A percentile compares a stretch with the other conserved stretches of the same genome.
Conservation (phyloP, 2,329 filamentous ascomycete species). For the Coniochaeta sp. region DNA sequence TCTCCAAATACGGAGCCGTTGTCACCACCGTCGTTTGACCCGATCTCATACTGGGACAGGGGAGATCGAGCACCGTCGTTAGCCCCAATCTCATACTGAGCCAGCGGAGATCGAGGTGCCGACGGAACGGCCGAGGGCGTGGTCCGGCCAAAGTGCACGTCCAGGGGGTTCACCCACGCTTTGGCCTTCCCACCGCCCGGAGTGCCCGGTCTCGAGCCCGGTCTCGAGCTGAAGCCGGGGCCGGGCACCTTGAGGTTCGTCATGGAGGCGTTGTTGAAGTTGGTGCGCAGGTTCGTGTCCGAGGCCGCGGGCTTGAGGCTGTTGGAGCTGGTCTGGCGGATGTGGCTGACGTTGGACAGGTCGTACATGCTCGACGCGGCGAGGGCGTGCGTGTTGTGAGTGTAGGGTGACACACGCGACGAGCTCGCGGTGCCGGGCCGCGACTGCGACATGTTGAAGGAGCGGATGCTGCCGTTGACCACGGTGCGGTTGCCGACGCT, state of each 20-base stretch:
- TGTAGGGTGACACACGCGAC: constrained; percentile 17
- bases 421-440: constrained; percentile 35
- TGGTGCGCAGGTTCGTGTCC: constrained; percentile 29
- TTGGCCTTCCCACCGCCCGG: constrained; percentile 25
- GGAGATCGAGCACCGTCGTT: constrained; percentile 23
- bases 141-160: constrained; percentile 32
- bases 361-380: constrained; percentile 39
- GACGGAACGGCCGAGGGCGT: constrained; percentile 17
- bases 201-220: constrained; percentile 20
- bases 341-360: constrained; percentile 20
- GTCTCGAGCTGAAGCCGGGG: constrained; percentile 20
- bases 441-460: constrained; percentile 21
- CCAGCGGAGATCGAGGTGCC: constrained; percentile 29
- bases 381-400: constrained; percentile 27
- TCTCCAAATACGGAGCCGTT: constrained; percentile 19
- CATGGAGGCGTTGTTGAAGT: constrained; percentile 23
- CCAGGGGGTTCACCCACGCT: constrained; percentile 39
- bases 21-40: not conserved
- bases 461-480: constrained; percentile 20
- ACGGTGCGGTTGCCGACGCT: constrained; percentile 25
- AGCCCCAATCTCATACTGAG: constrained; percentile 27
- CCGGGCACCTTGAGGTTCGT: constrained; percentile 18
- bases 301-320: constrained; percentile 27
- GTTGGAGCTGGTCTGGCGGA: constrained; percentile 12
- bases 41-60: constrained; percentile 31